These are phyloP conservation scores for Jacaranda mimosifolia DNA, from an alignment of 257 asterid species.

Conservation along the genomic window DNA sequence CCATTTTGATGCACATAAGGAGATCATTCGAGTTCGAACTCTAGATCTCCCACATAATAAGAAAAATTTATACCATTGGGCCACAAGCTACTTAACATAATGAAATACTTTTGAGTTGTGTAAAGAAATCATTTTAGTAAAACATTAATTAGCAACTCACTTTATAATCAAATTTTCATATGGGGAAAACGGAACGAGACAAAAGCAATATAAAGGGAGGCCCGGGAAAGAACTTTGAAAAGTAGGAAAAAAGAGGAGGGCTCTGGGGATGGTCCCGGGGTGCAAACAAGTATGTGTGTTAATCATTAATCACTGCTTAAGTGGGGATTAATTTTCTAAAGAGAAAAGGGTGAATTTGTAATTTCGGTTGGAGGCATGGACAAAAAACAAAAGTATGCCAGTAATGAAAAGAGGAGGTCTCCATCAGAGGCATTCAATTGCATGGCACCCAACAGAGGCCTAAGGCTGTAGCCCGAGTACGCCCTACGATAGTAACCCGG, in stretches of 20 bases:
- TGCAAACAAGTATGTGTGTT: neutral
- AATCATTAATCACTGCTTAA: neutral
- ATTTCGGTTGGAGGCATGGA: conserved; percentile 23
- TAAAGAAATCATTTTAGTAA: too few relatives aligned
- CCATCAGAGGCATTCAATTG: conserved; percentile 57
- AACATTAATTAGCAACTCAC: too few relatives aligned
- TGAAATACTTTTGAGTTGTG: too few relatives aligned
- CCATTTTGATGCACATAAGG: too few relatives aligned
- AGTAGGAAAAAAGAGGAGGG: conserved; percentile 24
- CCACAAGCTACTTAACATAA: too few relatives aligned
- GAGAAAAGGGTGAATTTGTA: conserved; percentile 32
- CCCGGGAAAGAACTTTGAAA: conserved; percentile 31
- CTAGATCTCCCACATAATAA: too few relatives aligned
- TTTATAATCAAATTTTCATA: neutral
- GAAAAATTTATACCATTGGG: too few relatives aligned
- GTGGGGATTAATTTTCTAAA: neutral
- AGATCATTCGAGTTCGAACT: too few relatives aligned
- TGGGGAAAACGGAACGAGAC: conserved; percentile 30
- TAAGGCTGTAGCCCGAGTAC: conserved; percentile 46
- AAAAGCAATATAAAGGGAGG: conserved; percentile 34
- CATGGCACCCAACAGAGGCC: conserved; percentile 55
- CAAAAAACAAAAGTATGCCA: conserved; percentile 28
- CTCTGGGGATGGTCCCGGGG: conserved; percentile 30
- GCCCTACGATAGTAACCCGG: conserved; percentile 56
- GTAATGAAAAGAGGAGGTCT: conserved; percentile 42